Percentiles rank a stretch among this genome's conserved stretches.
Evolutionary conservation across 345 rosid genomes (phyloP).

Genomic region (Eucalyptus marginata): DNA sequence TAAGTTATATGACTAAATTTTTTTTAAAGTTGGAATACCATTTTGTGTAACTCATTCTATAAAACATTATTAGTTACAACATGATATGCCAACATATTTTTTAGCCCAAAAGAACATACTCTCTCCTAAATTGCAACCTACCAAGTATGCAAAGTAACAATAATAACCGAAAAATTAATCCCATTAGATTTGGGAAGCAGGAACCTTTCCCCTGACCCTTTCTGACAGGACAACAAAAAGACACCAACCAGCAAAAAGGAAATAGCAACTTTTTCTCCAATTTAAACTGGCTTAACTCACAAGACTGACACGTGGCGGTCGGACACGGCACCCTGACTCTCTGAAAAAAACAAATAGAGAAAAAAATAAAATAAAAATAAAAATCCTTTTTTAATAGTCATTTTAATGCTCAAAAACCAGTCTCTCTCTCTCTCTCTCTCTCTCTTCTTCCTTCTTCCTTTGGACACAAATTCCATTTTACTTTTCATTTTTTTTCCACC

Average conservation of each 20-base stretch:
- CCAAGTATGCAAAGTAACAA: background rate
- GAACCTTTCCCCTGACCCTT: background rate
- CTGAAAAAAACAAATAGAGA: background rate
- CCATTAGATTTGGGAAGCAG: background rate
- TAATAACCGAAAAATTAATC: background rate
- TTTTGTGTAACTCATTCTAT: background rate
- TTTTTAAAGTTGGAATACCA: background rate
- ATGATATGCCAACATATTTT: background rate
- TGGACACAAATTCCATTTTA: background rate
- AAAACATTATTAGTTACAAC: background rate
- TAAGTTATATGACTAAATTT: background rate
- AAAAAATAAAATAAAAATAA: background rate
- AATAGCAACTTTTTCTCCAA: background rate
- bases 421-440: background rate
- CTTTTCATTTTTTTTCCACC: background rate
- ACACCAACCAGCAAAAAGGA: background rate
- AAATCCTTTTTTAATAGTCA: background rate
- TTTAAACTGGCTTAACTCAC: background rate
- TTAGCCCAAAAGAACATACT: background rate
- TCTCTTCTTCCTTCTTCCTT: background rate
- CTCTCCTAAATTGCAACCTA: background rate
- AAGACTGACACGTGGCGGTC: background rate
- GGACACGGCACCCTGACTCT: background rate
- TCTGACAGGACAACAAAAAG: background rate
- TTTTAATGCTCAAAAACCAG: constrained; percentile 5